A percentile compares a stretch with the other conserved stretches of the same genome.
Evolutionary conservation across 1,284 basidiomycete species (phyloP).

Genomic region (Leucoagaricus sp.): DNA sequence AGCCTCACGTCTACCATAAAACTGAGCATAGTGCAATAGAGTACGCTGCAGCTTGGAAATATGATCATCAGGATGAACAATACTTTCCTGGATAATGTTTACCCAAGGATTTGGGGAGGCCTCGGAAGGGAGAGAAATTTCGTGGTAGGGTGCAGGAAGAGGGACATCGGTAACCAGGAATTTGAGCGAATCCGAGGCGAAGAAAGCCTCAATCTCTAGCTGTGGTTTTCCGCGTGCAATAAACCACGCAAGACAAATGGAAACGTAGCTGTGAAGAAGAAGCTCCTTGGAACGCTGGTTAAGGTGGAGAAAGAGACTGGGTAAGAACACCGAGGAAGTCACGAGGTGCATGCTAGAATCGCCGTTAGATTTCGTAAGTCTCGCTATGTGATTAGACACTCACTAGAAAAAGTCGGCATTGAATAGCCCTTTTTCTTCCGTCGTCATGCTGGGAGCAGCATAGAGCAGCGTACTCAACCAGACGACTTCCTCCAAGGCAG

Average conservation of each 20-base stretch:
- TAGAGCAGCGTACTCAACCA: conserved; percentile 43
- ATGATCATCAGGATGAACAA: conserved; percentile 59
- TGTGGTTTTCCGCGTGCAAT: conserved; percentile 35
- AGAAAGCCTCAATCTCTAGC: conserved; percentile 40
- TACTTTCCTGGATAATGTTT: conserved; percentile 44
- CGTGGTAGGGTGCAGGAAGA: conserved; percentile 14
- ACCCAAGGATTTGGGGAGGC: conserved; percentile 51
- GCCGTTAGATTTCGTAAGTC: too few relatives aligned
- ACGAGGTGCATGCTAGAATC: conserved; percentile 43
- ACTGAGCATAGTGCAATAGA: conserved; percentile 46
- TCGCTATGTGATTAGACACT: conserved; percentile 21
- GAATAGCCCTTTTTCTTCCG: conserved; percentile 26
- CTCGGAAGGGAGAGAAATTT: conserved; percentile 21
- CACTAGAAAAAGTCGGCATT: conserved; percentile 45
- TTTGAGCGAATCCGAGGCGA: conserved; percentile 22
- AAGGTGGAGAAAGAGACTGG: conserved; percentile 34
- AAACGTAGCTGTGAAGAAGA: conserved; percentile 41
- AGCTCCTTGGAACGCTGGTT: conserved; percentile 29
- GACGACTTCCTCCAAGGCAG: conserved; percentile 45
- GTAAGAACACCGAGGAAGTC: conserved; percentile 44
- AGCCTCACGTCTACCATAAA: conserved; percentile 42
- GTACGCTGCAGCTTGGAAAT: conserved; percentile 59
- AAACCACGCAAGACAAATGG: conserved; percentile 37
- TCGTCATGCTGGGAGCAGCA: conserved; percentile 36
- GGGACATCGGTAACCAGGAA: conserved; percentile 21